phyloP scores from a whole-genome alignment of 345 rosid species.

The Atalantia buxifolia region DNA sequence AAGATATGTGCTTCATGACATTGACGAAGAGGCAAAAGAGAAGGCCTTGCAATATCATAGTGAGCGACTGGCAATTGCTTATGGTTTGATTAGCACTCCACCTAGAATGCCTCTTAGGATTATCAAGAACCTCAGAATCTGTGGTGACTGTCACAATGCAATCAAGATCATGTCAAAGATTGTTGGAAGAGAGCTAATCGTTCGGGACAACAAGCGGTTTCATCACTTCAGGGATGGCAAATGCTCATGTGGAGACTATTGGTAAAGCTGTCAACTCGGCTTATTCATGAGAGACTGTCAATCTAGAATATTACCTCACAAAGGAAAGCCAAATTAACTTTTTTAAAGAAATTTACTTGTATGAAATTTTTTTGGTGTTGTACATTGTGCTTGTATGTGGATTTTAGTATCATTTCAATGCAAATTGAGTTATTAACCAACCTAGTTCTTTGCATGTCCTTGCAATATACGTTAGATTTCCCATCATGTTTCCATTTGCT shows the following conservation, averaged over 20 bases:
- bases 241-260: slow-evolving; percentile 62
- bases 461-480: neutral
- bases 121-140: slow-evolving; percentile 64
- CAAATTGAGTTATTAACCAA: neutral
- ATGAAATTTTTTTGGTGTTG: neutral
- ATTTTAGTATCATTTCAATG: neutral
- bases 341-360: neutral
- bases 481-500: neutral
- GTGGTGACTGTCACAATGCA: slow-evolving; percentile 66
- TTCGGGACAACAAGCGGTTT: slow-evolving; percentile 62
- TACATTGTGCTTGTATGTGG: neutral
- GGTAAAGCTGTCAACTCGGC: slow-evolving; percentile 24
- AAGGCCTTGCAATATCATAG: slow-evolving; percentile 60
- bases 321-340: neutral
- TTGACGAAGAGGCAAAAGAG: slow-evolving; percentile 60
- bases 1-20: slow-evolving; percentile 62
- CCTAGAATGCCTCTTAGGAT: slow-evolving; percentile 56
- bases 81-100: slow-evolving; percentile 62
- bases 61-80: slow-evolving; percentile 60
- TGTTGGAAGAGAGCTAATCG: slow-evolving; percentile 63
- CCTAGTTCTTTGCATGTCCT: neutral
- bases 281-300: neutral
- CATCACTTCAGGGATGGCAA: slow-evolving; percentile 60
- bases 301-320: neutral
- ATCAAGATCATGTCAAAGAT: slow-evolving; percentile 61